Conservation (phyloP, 2,329 filamentous ascomycete genomes). For the Metarhizium rileyi region DNA sequence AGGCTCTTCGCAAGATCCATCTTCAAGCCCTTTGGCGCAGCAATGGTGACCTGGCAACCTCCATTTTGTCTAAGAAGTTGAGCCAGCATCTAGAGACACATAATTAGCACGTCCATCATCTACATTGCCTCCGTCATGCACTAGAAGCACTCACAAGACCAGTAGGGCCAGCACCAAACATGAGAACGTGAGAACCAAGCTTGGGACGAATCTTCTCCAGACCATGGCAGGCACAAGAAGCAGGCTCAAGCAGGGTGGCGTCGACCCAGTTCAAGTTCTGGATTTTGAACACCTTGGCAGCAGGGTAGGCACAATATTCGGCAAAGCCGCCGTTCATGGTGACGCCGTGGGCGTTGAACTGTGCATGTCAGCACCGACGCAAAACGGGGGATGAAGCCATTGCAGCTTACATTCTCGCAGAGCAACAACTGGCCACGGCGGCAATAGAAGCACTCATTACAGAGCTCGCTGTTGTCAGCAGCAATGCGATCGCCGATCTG, state of each 20-base stretch:
- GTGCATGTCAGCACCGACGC: neutral
- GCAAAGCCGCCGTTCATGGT: conserved; percentile 63
- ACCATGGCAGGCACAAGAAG: conserved; percentile 62
- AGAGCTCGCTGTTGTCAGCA: conserved; percentile 56
- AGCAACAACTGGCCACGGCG: conserved; percentile 56
- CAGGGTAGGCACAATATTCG: conserved; percentile 51
- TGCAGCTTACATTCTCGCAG: conserved; percentile 45
- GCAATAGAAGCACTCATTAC: conserved; percentile 66
- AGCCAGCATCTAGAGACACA: conserved; percentile 35
- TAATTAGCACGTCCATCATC: neutral
- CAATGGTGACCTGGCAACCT: conserved; percentile 59
- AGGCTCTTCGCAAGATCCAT: conserved; percentile 56
- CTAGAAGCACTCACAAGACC: conserved; percentile 39
- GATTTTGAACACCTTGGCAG: conserved; percentile 52
- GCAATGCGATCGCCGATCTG: conserved; percentile 53
- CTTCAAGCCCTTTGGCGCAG: conserved; percentile 59
- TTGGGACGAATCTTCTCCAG: conserved; percentile 59
- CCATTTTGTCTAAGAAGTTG: conserved; percentile 57
- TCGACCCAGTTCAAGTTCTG: conserved; percentile 58
- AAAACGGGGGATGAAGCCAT: neutral
- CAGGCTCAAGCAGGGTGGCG: conserved; percentile 60
- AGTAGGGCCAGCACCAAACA: conserved; percentile 59
- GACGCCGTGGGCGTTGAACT: conserved; percentile 56
- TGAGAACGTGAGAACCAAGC: conserved; percentile 53
- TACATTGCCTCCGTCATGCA: neutral